Percentiles rank a stretch among this genome's conserved stretches.
phyloP scores from a whole-genome alignment of 1,139 yeast species.

The Suhomyces kunorum region DNA sequence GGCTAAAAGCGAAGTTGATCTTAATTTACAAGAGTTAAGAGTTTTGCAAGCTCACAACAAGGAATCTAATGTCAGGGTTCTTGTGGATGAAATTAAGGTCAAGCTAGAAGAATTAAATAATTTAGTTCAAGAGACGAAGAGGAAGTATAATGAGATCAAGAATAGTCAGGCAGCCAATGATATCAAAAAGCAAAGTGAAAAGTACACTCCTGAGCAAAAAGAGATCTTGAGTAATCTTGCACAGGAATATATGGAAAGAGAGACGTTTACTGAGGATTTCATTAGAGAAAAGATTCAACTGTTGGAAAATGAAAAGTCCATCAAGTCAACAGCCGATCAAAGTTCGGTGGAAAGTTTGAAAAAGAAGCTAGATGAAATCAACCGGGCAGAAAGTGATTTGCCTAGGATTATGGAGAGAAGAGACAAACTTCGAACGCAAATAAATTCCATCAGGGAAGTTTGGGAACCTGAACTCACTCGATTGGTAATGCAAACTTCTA shows the following conservation, averaged over 20 bases:
- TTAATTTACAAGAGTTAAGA: conserved; percentile 23
- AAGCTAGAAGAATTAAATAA: conserved; percentile 30
- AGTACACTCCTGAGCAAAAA: conserved; percentile 47
- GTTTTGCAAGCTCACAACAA: conserved; percentile 40
- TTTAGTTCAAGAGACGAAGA: conserved; percentile 42
- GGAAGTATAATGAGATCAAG: conserved; percentile 42
- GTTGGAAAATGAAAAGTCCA: conserved; percentile 42
- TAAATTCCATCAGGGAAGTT: conserved; percentile 36
- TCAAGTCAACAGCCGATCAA: conserved; percentile 42
- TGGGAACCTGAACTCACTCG: conserved; percentile 64
- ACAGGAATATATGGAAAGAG: conserved; percentile 42
- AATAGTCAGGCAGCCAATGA: conserved; percentile 46
- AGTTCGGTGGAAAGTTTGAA: conserved; percentile 38
- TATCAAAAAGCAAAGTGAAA: conserved; percentile 41
- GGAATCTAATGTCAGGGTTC: conserved; percentile 27
- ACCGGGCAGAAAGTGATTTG: conserved; percentile 28
- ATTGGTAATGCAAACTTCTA: conserved; percentile 56
- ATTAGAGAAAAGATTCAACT: conserved; percentile 34
- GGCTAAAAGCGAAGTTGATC: conserved; percentile 24
- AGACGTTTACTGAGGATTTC: conserved; percentile 40
- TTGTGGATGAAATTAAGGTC: conserved; percentile 38
- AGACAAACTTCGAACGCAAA: conserved; percentile 32
- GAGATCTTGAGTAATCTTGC: conserved; percentile 46
- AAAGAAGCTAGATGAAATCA: conserved; percentile 34
- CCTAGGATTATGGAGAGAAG: conserved; percentile 36